A percentile compares a stretch with the other conserved stretches of the same genome.
phyloP scores from a whole-genome alignment of 1,284 basidiomycete species.

The Trichosporon sp. region DNA sequence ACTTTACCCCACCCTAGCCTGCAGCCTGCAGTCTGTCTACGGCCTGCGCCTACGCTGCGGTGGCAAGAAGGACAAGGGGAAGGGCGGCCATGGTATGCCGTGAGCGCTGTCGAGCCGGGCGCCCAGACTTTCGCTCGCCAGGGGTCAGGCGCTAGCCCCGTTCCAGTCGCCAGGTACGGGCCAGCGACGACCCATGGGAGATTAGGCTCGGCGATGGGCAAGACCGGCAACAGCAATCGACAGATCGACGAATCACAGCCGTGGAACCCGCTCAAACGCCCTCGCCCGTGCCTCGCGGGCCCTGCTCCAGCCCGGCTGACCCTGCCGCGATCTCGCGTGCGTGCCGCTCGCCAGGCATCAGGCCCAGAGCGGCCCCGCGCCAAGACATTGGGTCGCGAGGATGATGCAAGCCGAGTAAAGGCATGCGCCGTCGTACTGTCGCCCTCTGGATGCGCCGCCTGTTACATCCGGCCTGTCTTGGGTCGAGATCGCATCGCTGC shows the following conservation, averaged over 20 bases:
- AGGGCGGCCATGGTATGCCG: background rate
- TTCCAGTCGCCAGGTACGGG: background rate
- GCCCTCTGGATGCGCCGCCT: background rate
- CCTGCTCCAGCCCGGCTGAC: background rate
- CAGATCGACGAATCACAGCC: background rate
- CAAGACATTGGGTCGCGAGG: background rate
- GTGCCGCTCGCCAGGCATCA: background rate
- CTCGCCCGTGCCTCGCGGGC: background rate
- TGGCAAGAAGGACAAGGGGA: background rate
- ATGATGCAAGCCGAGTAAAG: constrained; percentile 3
- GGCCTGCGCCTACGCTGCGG: background rate
- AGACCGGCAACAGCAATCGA: background rate
- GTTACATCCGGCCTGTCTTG: background rate
- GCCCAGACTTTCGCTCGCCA: background rate
- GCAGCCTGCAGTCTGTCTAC: background rate
- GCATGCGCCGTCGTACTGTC: background rate
- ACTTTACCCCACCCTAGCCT: background rate
- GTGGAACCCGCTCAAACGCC: background rate
- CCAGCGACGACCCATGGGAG: background rate
- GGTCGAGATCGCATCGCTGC: background rate
- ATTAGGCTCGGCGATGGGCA: background rate
- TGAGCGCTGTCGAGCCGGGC: background rate
- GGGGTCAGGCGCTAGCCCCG: background rate
- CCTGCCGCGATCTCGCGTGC: background rate
- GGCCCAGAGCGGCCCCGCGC: background rate